Percentiles rank a stretch among this genome's conserved stretches.
These are phyloP conservation scores for Fusarium solani-melongenae DNA, from an alignment of 2,329 filamentous ascomycete genomes.

Conservation along the genomic window DNA sequence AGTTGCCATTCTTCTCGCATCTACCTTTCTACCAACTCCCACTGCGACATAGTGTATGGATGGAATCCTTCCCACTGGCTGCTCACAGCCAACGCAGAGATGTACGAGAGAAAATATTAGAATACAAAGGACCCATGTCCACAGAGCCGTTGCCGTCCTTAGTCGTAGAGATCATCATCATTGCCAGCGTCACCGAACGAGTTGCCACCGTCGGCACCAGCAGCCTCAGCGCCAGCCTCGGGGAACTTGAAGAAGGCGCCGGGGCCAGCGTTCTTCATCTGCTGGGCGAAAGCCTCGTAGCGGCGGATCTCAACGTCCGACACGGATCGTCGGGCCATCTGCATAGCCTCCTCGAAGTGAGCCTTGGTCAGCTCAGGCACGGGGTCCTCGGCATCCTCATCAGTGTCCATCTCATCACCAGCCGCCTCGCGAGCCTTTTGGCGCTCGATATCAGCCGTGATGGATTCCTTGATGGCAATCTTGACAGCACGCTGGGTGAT, in stretches of 20 bases:
- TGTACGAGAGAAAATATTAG: conserved; percentile 56
- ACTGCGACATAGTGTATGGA: conserved; percentile 41
- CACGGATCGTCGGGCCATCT: conserved; percentile 91
- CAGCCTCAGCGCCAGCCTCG: conserved; percentile 72
- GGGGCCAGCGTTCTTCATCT: conserved; percentile 97
- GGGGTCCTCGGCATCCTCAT: conserved; percentile 86
- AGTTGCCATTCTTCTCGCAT: conserved; percentile 35
- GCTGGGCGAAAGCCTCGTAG: conserved; percentile 98
- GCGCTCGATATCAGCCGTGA: conserved; percentile 87
- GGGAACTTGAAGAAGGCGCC: conserved; percentile 99
- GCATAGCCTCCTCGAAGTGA: conserved; percentile 99
- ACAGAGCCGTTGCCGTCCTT: conserved; percentile 52
- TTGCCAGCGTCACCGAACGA: conserved; percentile 88
- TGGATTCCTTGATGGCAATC: conserved; percentile 98
- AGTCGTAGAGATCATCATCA: conserved; percentile 97
- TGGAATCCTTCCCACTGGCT: conserved; percentile 31
- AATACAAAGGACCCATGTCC: conserved; percentile 56
- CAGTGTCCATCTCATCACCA: conserved; percentile 78
- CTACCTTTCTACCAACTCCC: conserved; percentile 52
- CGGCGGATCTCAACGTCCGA: conserved; percentile 97
- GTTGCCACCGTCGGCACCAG: conserved; percentile 67
- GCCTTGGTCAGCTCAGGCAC: conserved; percentile 95
- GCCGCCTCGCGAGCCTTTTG: conserved; percentile 88
- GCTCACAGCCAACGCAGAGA: conserved; percentile 46
- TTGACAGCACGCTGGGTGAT: conserved; percentile 99